Percentiles rank a stretch among this genome's conserved stretches.
Evolutionary conservation across 768 basidiomycete genomes (phyloP).

Genomic region (Rhodosporidiobolus odoratus): DNA sequence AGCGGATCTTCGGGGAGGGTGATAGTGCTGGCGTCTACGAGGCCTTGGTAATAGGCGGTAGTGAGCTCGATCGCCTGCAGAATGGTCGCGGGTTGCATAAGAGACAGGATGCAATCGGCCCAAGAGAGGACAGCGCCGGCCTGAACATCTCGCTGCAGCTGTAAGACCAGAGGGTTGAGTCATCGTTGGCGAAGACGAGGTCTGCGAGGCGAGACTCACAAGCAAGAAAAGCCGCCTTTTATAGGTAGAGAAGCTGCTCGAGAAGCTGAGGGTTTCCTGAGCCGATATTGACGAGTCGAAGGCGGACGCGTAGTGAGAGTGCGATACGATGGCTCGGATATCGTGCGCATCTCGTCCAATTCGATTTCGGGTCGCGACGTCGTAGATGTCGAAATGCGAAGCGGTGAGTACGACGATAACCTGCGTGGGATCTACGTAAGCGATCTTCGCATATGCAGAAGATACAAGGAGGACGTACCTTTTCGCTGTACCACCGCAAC

Average conservation of each 20-base stretch:
- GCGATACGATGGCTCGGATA: constrained; percentile 51
- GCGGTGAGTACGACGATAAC: constrained; percentile 50
- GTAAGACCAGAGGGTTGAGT: neutral
- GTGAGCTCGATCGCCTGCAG: constrained; percentile 81
- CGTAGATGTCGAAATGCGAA: constrained; percentile 62
- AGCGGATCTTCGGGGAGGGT: constrained; percentile 66
- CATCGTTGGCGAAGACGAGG: neutral
- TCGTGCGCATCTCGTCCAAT: constrained; percentile 64
- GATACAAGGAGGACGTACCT: constrained; percentile 57
- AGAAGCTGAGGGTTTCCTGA: constrained; percentile 10
- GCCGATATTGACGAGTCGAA: constrained; percentile 7
- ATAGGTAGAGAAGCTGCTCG: constrained; percentile 70
- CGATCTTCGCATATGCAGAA: constrained; percentile 59
- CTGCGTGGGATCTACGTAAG: constrained; percentile 46
- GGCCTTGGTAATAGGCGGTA: constrained; percentile 70
- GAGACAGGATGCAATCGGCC: constrained; percentile 83
- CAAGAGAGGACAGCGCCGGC: constrained; percentile 86
- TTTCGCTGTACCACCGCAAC: constrained; percentile 79
- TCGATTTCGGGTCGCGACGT: constrained; percentile 55
- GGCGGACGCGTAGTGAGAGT: constrained; percentile 20
- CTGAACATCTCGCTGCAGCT: constrained; percentile 56
- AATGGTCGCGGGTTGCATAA: constrained; percentile 81
- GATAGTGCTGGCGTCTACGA: constrained; percentile 64
- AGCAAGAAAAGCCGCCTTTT: constrained; percentile 87
- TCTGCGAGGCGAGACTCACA: constrained; percentile 48